A percentile compares a stretch with the other conserved stretches of the same genome.
Conservation (phyloP, 208 protist species). For the Crithidia acanthocephali region DNA sequence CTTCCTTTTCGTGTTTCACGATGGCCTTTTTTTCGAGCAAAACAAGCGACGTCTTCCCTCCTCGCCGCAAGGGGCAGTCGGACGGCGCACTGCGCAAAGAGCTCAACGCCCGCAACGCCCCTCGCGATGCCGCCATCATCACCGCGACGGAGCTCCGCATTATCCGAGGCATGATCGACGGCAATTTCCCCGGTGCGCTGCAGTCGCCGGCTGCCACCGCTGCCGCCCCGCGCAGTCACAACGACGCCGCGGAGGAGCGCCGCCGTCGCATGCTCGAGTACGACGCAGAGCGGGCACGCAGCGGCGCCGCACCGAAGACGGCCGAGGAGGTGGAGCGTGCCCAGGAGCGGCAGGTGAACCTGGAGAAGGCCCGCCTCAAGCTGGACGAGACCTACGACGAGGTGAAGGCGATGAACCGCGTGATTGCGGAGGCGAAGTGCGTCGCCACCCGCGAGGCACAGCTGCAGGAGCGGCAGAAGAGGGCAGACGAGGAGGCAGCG, state of each 20-base stretch:
- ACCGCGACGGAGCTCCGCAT: slow-evolving; percentile 86
- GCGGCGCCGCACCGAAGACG: slow-evolving; percentile 51
- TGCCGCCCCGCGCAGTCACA: slow-evolving; percentile 22
- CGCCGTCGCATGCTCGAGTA: slow-evolving; percentile 81
- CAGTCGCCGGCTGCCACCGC: slow-evolving; percentile 9
- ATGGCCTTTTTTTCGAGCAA: slow-evolving; percentile 54
- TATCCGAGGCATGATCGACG: slow-evolving; percentile 72
- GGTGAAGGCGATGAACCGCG: slow-evolving; percentile 93
- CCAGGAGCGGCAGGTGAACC: slow-evolving; percentile 64
- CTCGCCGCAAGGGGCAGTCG: slow-evolving; percentile 61
- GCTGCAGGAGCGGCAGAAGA: slow-evolving; percentile 73
- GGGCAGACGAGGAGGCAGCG: slow-evolving; percentile 60
- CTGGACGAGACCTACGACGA: slow-evolving; percentile 93
- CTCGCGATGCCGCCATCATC: slow-evolving; percentile 77
- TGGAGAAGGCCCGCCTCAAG: slow-evolving; percentile 79
- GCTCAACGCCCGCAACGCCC: slow-evolving; percentile 73
- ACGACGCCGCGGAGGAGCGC: slow-evolving; percentile 58
- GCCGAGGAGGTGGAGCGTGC: slow-evolving; percentile 85
- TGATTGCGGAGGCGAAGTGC: slow-evolving; percentile 92
- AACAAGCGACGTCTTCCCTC: slow-evolving; percentile 67
- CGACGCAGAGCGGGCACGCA: slow-evolving; percentile 68
- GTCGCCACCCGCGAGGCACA: slow-evolving; percentile 93
- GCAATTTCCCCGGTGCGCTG: slow-evolving; percentile 31
- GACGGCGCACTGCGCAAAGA: slow-evolving; percentile 84
- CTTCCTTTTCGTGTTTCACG: too few species aligned